These are phyloP conservation scores for Diplogelasinospora grovesii DNA, from an alignment of 495 filamentous ascomycete species.

Conservation along the genomic window DNA sequence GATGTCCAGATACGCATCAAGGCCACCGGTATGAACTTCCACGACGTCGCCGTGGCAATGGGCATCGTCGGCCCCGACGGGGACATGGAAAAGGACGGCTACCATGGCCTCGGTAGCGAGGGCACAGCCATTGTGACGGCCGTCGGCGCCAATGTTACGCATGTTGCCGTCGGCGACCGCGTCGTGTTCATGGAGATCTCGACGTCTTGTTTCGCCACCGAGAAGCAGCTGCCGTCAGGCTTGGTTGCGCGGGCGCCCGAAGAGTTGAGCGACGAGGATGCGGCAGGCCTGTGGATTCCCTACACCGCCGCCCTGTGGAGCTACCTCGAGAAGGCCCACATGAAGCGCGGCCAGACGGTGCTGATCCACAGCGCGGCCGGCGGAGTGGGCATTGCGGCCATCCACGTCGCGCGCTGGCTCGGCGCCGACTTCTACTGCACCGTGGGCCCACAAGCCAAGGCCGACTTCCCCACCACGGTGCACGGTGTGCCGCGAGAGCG, in stretches of 20 bases:
- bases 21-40: too few relatives aligned
- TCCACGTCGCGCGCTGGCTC: constrained; percentile 37
- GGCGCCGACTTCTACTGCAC: constrained; percentile 42
- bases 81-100: too few relatives aligned
- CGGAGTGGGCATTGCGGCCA: constrained; percentile 41
- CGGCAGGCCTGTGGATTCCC: constrained; percentile 36
- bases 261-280: constrained; percentile 33
- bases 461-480: constrained; percentile 22
- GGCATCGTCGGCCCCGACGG: too few relatives aligned
- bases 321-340: constrained; percentile 22
- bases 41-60: too few relatives aligned
- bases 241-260: constrained; percentile 25
- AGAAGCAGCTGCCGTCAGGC: neutral
- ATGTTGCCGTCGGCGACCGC: constrained; percentile 29
- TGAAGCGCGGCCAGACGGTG: constrained; percentile 27
- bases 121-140: neutral
- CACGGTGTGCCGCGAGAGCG: constrained; percentile 35
- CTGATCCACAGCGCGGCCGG: constrained; percentile 46
- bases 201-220: constrained; percentile 25
- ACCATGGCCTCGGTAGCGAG: constrained; percentile 34
- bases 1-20: too few relatives aligned
- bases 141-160: constrained; percentile 1
- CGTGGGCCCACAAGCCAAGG: constrained; percentile 37
- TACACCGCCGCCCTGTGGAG: constrained; percentile 35
- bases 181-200: constrained; percentile 33